Base-by-base conservation (phyloP, 1,139 yeast genomes). In the Geotrichum aggregatum region DNA sequence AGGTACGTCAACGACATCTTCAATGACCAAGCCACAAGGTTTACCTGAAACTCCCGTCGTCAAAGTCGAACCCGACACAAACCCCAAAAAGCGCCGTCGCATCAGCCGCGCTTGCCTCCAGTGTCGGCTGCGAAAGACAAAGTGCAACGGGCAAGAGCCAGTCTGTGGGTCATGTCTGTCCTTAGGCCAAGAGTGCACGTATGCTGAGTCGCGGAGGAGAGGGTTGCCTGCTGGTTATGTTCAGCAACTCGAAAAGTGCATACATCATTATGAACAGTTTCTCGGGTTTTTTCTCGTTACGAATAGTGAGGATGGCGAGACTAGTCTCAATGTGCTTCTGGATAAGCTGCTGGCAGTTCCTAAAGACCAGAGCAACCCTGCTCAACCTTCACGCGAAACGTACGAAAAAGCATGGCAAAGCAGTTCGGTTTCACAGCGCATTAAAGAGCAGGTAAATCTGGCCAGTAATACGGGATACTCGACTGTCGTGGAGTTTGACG, bases 91-190 rank as follows among this genome's bases (percentile, higher is more conserved):
- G 41, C 55, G 59, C 11, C 55, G 55, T 50, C 60, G 73, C 45
- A 69, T 65, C 14, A 54, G 67, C 16, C 61, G 61, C 48, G 73
- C 73, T 10, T 69, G 73, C 56, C 66, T 67, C 44, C 66, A 65
- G 50, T 69, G 72, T 56, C 63, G 72, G 49, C 66, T 59, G 44
- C 61, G 71, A 38, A 69, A 69, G 53, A 64, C 68, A 42, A 67
- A 67, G 54, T 69, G 72, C 58, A 67, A 64, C 42, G 63, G 65
- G 22, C 40, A 49, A 36, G 49, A 46, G 43, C 62, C 61, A 8
- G 49, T 52, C 7, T 60, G 63, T 48, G 50, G 55, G 10, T 43
- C 53, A 24, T 60, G 63, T 40, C 19, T 45, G 5, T 46, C 53
- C 34, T 21, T 53, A 8, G 56, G 54, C 13, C 57, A 52, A 24